A percentile compares a stretch with the other conserved stretches of the same genome.
Conservation (phyloP, 148 eudicot genomes). For the Fagopyrum esculentum region DNA sequence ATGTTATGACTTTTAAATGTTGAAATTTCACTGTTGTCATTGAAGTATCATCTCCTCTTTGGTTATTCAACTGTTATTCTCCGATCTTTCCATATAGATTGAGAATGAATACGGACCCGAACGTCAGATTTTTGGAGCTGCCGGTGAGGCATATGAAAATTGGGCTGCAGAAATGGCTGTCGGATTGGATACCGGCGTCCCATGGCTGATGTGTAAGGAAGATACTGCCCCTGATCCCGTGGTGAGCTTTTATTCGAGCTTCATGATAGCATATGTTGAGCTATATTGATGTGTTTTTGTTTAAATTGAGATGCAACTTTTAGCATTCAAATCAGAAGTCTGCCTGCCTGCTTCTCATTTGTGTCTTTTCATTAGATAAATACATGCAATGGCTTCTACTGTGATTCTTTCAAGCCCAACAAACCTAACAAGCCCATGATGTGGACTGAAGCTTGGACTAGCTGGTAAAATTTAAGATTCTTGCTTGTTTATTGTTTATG, state of each 20-base stretch:
- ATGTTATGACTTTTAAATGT: neutral
- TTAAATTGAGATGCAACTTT: neutral
- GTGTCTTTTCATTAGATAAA: conserved; percentile 46
- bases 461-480: conserved; percentile 46
- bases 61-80: neutral
- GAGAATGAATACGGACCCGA: conserved; percentile 84
- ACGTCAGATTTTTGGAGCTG: conserved; percentile 50
- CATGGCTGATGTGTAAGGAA: conserved; percentile 95
- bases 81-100: conserved; percentile 33
- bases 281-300: neutral
- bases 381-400: conserved; percentile 89
- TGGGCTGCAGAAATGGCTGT: conserved; percentile 91
- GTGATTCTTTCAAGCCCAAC: conserved; percentile 70
- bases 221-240: conserved; percentile 93
- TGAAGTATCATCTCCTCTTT: neutral
- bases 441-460: conserved; percentile 99
- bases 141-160: conserved; percentile 61
- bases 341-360: neutral
- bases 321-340: neutral
- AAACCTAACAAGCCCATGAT: conserved; percentile 72
- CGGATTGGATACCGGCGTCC: conserved; percentile 68
- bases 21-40: neutral
- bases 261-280: neutral
- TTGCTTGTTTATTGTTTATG: neutral
- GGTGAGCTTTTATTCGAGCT: conserved; percentile 27